Evolutionary conservation across 202 grass and related monocot species (phyloP), one percentile per base, ranked within the genome.

Genomic region (Zoysia matrella): DNA sequence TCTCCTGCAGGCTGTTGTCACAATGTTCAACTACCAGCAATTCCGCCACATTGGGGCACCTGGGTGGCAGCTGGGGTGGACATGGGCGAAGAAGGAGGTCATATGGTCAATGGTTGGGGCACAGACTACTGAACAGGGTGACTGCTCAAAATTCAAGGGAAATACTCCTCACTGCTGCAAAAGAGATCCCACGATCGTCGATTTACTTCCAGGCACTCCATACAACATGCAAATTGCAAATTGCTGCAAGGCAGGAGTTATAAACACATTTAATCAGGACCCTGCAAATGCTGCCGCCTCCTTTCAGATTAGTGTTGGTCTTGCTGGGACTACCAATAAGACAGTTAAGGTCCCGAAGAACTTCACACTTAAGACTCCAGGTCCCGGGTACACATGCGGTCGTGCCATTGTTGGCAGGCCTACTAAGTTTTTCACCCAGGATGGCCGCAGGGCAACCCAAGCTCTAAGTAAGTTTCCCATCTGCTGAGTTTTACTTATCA

Each of bases 201-300:
- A 22, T 22, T 22, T 22, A 22, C 22, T 22, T 22, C 22, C 22
- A 22, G 22, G 22, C 22, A 22, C 22, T 22, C 92, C 95, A 43
- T 98, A 88, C 65, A 87, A 98, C 75, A 87, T 87, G 92, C 95
- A 98, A 69, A 91, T 98, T 47, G 95, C 92, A 22, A 98, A 98
- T 81, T 98, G 92, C 74, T 98, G 92, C 85, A 98, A 98, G 48
- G 90, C 78, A 72, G 95, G 95, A 15, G 92, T 98, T n/a, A 64
- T 95, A 62, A 95, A 47, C 43, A 93, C 96, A 51, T 87, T 92
- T 74, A 87, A 87, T 43, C 92, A 95, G 77, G 92, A 98, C 77
- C 96, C 92, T 39, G 30, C 63, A 72, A 98, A 90, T 76, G 80
- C 92, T 52, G 92, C 87, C n/a, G 60, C 92, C 52, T 91, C 95